Percentiles rank a stretch among this genome's conserved stretches.
phyloP scores from a whole-genome alignment of 2,329 filamentous ascomycete genomes.

The Chaetomium sp. region DNA sequence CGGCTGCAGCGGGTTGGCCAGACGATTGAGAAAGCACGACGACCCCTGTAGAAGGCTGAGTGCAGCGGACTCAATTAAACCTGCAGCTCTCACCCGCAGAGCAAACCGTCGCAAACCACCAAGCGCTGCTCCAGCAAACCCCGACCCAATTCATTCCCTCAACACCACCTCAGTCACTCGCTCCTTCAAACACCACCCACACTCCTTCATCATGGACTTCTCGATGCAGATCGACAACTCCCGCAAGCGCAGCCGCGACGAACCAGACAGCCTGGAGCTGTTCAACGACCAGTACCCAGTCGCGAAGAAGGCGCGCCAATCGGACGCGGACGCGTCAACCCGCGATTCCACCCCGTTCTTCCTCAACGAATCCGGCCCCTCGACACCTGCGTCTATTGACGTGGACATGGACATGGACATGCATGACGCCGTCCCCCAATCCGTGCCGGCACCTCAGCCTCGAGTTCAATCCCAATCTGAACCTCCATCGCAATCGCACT shows the following conservation, averaged over 20 bases:
- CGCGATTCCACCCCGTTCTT: not conserved
- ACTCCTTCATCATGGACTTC: not conserved
- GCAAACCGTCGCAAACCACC: too few species aligned
- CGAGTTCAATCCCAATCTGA: not conserved
- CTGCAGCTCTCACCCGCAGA: too few species aligned
- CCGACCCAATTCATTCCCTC: constrained; percentile 1
- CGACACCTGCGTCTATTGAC: constrained; percentile 5
- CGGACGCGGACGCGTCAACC: not conserved
- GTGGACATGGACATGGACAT: constrained; percentile 1
- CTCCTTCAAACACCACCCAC: not conserved
- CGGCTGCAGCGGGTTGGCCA: too few species aligned
- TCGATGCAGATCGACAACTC: constrained; percentile 5
- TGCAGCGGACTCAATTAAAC: not conserved
- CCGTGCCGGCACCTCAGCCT: not conserved
- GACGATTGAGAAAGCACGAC: too few species aligned
- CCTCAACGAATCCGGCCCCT: constrained; percentile 3
- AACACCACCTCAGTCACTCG: not conserved
- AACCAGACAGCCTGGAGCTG: not conserved
- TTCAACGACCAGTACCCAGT: not conserved
- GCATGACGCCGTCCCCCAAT: not conserved
- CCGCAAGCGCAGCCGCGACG: constrained; percentile 5
- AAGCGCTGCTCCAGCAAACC: not conserved
- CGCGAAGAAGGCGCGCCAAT: constrained; percentile 7
- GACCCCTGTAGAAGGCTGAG: too few species aligned
- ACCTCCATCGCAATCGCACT: not conserved